These are phyloP conservation scores for Astragalus membranaceus DNA, from an alignment of 306 rosid genomes.

Conservation along the genomic window DNA sequence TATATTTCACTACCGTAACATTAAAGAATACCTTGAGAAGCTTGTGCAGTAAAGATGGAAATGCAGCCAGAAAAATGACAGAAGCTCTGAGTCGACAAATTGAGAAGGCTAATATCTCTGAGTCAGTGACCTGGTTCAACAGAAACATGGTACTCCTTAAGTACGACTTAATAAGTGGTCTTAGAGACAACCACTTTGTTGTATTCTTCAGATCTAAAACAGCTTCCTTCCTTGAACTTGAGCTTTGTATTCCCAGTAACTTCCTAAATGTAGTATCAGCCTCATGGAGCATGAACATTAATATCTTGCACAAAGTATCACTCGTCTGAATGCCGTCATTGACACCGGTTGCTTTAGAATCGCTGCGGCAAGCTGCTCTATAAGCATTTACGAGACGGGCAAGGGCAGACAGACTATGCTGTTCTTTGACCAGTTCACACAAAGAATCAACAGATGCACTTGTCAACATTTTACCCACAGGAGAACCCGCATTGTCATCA, in stretches of 20 bases:
- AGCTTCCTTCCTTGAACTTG: slow-evolving; percentile 53
- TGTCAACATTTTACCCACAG: slow-evolving; percentile 39
- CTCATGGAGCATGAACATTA: slow-evolving; percentile 60
- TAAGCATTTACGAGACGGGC: slow-evolving; percentile 73
- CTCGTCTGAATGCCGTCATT: slow-evolving; percentile 42
- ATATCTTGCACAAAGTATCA: slow-evolving; percentile 51
- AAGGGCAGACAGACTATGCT: slow-evolving; percentile 47
- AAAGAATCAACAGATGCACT: slow-evolving; percentile 44
- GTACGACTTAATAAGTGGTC: slow-evolving; percentile 66
- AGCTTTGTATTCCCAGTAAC: slow-evolving; percentile 48
- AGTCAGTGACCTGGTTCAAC: slow-evolving; percentile 61
- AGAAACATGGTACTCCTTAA: slow-evolving; percentile 71
- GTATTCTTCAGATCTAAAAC: slow-evolving; percentile 55
- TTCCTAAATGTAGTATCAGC: slow-evolving; percentile 64
- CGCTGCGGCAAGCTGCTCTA: slow-evolving; percentile 64
- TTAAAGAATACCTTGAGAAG: slow-evolving; percentile 58
- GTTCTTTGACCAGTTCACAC: slow-evolving; percentile 52
- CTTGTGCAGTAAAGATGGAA: slow-evolving; percentile 57
- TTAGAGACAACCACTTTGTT: slow-evolving; percentile 54
- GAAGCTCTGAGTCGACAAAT: slow-evolving; percentile 64
- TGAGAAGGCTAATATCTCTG: slow-evolving; percentile 63
- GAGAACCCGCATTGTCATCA: slow-evolving; percentile 15
- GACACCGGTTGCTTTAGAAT: slow-evolving; percentile 32
- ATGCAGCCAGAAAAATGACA: slow-evolving; percentile 47
- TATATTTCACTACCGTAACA: not conserved